Base-by-base conservation (phyloP, 257 asterid genomes). In the Gynochthodes officinalis region DNA sequence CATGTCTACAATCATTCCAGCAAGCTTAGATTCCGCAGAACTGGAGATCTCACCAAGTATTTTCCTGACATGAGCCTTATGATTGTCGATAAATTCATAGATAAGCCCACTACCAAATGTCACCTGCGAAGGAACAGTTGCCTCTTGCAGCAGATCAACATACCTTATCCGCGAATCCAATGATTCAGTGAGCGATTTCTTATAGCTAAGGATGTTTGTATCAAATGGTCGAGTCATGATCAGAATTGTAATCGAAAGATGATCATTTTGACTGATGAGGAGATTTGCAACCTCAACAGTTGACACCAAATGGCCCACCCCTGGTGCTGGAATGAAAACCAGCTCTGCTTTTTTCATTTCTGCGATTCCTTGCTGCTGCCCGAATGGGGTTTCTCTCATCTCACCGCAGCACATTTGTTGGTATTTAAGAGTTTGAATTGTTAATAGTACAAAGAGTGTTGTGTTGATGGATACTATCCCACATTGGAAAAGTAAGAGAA, bases 261-360 rank as follows among this genome's bases (percentile, higher is more conserved):
- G 46, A 27, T 25, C 33, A 15, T 39, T 64, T 12, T 40, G 69
- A 44, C 33, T 14, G 35, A 64, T 43, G 52, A 64, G 69, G 33
- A 64, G 69, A 14, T 64, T 64, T 64, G 69, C 52, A 0, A 64
- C 33, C 52, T 64, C 69, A 14, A 64, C 69, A 25, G 28, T 23
- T 14, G 69, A 40, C 16, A 64, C 69, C 53, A 64, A 44, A 40
- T 64, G 69, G 7, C 69, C 69, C 21, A 64, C 21, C 10, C 69
- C 69, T 40, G 69, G 33, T 21, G 46, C 48, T 3, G 69, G 69
- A 44, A 64, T 39, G 69, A 64, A 64, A 21, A 64, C 69, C 16
- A 64, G 69, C 69, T 39, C 69, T 64, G 69, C 52, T 64, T 64
- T 64, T n/a, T 48, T 64, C 30, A 27, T 39, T 64, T 64, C 69